Evolutionary conservation across 1,139 yeast species (phyloP).

Genomic region (Magnusiomyces suaveolens): DNA sequence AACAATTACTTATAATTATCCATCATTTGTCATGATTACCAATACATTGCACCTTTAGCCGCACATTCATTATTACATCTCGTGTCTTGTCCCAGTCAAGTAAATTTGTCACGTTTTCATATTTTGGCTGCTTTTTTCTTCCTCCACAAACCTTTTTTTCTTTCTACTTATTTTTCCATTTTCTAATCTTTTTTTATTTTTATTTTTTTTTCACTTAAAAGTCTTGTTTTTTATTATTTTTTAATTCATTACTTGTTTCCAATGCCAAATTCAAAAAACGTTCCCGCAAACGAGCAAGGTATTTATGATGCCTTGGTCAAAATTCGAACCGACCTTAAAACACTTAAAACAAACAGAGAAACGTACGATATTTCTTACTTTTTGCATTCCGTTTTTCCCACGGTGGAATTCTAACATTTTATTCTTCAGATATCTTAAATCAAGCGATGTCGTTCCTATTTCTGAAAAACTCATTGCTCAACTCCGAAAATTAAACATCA

Average conservation of each 20-base stretch:
- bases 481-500: conserved; percentile 26
- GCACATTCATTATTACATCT: too few relatives aligned
- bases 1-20: too few relatives aligned
- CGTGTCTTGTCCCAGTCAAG: too few relatives aligned
- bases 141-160: too few relatives aligned
- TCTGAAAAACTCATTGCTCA: conserved; percentile 35
- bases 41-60: too few relatives aligned
- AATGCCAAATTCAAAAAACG: conserved; percentile 10
- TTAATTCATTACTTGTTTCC: background rate
- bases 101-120: too few relatives aligned
- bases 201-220: background rate
- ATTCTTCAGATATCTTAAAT: conserved; percentile 35
- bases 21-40: too few relatives aligned
- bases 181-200: background rate
- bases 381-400: background rate
- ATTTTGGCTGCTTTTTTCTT: too few relatives aligned
- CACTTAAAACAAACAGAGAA: conserved; percentile 44
- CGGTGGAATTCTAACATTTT: background rate
- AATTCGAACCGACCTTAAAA: conserved; percentile 37
- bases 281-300: conserved; percentile 39
- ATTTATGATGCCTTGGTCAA: conserved; percentile 35
- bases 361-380: conserved; percentile 21
- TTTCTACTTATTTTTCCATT: too few relatives aligned
- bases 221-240: background rate
- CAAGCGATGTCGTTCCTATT: conserved; percentile 42